Evolutionary conservation across 805 yeast genomes (phyloP).

Genomic region (Candida khao-thaluensis): DNA sequence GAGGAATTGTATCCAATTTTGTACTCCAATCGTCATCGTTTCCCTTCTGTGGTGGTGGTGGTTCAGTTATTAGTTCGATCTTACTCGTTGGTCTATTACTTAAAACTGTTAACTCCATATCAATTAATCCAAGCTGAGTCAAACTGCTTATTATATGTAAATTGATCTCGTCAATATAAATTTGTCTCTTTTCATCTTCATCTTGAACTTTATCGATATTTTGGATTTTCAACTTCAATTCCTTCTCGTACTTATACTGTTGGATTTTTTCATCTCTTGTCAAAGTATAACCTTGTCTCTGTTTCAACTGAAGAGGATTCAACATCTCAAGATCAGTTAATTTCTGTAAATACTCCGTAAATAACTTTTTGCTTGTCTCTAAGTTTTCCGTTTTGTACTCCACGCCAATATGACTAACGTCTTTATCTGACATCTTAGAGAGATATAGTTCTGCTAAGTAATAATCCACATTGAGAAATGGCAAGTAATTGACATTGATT

Average conservation of each 20-base stretch:
- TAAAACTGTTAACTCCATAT: constrained; percentile 70
- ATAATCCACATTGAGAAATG: constrained; percentile 58
- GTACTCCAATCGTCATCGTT: constrained; percentile 55
- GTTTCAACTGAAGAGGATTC: constrained; percentile 15
- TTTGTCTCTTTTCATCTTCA: constrained; percentile 61
- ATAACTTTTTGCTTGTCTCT: constrained; percentile 36
- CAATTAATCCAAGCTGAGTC: constrained; percentile 52
- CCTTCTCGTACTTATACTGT: constrained; percentile 59
- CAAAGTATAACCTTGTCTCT: constrained; percentile 20
- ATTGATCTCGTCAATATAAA: constrained; percentile 56
- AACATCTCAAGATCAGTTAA: constrained; percentile 41
- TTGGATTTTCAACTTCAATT: constrained; percentile 38
- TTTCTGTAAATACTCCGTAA: constrained; percentile 45
- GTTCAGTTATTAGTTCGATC: constrained; percentile 1
- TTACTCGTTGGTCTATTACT: constrained; percentile 33
- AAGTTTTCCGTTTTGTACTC: constrained; percentile 28
- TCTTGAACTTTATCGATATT: constrained; percentile 36
- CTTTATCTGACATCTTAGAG: constrained; percentile 22
- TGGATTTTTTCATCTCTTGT: constrained; percentile 73
- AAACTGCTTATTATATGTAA: constrained; percentile 55
- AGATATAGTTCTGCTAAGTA: constrained; percentile 44
- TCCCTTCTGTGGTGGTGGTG: neutral
- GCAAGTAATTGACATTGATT: constrained; percentile 59
- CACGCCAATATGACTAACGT: constrained; percentile 15
- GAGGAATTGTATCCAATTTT: constrained; percentile 52